phyloP scores from a whole-genome alignment of 495 filamentous ascomycete species.

The Polyplosphaeria fusca region DNA sequence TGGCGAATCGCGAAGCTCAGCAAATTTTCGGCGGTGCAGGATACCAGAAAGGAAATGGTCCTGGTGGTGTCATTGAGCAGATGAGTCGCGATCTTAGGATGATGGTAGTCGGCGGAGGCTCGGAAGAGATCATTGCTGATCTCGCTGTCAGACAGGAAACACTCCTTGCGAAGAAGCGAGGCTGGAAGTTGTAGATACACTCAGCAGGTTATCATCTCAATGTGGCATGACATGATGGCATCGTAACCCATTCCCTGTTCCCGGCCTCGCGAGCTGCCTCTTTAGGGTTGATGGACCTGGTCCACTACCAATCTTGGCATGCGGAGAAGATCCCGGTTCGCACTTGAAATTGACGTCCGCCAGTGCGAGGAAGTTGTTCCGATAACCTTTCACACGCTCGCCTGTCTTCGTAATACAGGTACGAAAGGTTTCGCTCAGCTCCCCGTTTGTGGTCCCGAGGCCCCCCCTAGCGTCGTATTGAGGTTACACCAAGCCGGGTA shows the following conservation, averaged over 20 bases:
- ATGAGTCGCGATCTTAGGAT: conserved; percentile 56
- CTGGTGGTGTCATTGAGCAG: conserved; percentile 54
- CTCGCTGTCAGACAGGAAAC: conserved; percentile 51
- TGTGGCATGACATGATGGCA: too few species aligned
- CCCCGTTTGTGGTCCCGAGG: too few species aligned
- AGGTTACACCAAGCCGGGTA: too few species aligned
- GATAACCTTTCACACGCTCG: too few species aligned
- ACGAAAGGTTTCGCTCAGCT: too few species aligned
- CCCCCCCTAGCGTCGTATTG: too few species aligned
- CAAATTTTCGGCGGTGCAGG: conserved; percentile 60
- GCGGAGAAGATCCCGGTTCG: conserved; percentile 1
- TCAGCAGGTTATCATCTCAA: too few species aligned
- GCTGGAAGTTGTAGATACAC: conserved; percentile 31
- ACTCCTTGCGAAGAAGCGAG: conserved; percentile 31
- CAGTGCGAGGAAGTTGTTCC: too few species aligned
- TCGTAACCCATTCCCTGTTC: too few species aligned
- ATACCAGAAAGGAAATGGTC: conserved; percentile 51
- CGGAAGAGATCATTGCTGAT: conserved; percentile 57
- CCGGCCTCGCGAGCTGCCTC: neutral
- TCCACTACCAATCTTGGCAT: neutral
- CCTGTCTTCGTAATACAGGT: too few species aligned
- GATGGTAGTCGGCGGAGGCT: conserved; percentile 55
- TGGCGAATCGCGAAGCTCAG: conserved; percentile 58
- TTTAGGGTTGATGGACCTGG: neutral
- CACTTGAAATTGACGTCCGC: too few species aligned